Base-by-base conservation (phyloP, 129 eudicot genomes). In the Tagetes patula region DNA sequence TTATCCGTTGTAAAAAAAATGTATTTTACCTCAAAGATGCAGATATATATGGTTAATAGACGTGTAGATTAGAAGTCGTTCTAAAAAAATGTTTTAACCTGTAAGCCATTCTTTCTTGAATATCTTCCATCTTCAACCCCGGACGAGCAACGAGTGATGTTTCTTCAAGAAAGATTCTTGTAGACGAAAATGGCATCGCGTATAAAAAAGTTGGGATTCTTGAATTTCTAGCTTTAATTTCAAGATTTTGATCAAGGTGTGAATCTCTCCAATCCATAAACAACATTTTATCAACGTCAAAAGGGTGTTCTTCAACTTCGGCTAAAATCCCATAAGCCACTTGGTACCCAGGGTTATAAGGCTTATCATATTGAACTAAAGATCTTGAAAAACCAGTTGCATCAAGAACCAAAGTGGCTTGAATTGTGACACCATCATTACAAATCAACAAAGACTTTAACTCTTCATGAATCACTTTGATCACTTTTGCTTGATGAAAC, bases 221-320 rank as follows among this genome's bases (percentile, higher is more conserved):
- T 61, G 83, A 68, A 48, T 94, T 94, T 76, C 89, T 85, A 77
- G 83, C 87, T 77, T 83, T 86, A 3, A 94, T 77, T 77, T 79
- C 96, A 20, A 32, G 48, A 78, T 83, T 90, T 59, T 71, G 67
- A 11, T 80, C 69, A 13, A 94, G 89, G 79, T 94, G 99, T 4
- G 99, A 90, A 69, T 94, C 99, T 86, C 99, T 83, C 99, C 99
- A 94, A 77, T 94, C 99, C 99, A 94, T 94, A 75, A 94, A 94
- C 37, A 94, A 78, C 99, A 94, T 94, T 69, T 94, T 94, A 75
- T 90, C 86, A 5, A 86, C 87, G 83, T 94, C 97, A 74, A 90
- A 94, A 20, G 99, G 99, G 70, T 94, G 99, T 68, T 80, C 93
- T 50, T 94, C 97, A 1, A 94, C 99, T 85, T 90, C 99, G 2